Percentiles rank a stretch among this genome's conserved stretches.
These are phyloP conservation scores for Rosa chinensis DNA, from an alignment of 306 rosid genomes.

Conservation along the genomic window DNA sequence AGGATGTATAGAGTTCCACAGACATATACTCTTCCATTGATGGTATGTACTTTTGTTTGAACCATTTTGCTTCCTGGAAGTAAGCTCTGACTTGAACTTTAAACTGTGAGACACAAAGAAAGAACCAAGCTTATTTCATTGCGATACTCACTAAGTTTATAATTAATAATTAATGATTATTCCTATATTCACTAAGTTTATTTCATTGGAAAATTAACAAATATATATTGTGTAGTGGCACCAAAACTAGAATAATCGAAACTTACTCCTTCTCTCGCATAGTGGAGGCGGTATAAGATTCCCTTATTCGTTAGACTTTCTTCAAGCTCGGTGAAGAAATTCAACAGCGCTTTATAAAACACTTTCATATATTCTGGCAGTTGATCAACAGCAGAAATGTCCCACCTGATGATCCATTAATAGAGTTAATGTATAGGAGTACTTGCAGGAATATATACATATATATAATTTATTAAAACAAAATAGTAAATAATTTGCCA, in stretches of 20 bases:
- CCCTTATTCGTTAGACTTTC: not conserved
- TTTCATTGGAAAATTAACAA: no score
- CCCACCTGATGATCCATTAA: not conserved
- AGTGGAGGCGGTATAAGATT: not conserved
- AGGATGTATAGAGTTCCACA: not conserved
- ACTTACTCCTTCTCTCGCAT: not conserved
- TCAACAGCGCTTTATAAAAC: not conserved
- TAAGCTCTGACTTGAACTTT: not conserved
- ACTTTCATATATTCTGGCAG: not conserved
- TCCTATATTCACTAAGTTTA: no score
- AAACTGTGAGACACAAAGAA: not conserved
- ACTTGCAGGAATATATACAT: not conserved
- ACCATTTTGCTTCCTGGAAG: not conserved
- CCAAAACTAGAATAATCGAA: no score
- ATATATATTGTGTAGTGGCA: not conserved
- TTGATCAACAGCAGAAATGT: not conserved
- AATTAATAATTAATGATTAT: no score
- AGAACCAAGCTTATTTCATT: no score
- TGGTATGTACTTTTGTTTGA: not conserved
- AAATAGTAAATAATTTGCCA: not conserved
- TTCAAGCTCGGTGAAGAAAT: not conserved
- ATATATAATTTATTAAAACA: not conserved
- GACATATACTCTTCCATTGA: not conserved
- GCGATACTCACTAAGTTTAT: no score
- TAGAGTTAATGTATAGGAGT: not conserved